Percentiles rank a stretch among this genome's conserved stretches.
phyloP scores from a whole-genome alignment of 1,284 basidiomycete genomes.

The Cerrena zonata region DNA sequence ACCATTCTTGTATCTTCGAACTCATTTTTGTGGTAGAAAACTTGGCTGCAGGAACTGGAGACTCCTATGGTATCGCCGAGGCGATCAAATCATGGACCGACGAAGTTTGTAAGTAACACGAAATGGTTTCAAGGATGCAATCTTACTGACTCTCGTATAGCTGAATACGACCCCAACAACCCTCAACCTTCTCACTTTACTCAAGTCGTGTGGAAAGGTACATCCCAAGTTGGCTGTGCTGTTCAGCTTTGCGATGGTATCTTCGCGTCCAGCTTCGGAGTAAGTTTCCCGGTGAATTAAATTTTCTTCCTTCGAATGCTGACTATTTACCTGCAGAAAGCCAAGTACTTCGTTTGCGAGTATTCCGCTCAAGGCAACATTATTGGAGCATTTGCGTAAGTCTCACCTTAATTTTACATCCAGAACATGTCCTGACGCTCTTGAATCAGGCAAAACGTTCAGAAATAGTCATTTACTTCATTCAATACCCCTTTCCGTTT shows the following conservation, averaged over 20 bases:
- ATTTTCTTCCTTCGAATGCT: too few species aligned
- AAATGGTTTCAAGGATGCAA: too few species aligned
- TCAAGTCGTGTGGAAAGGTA: slow-evolving; percentile 64
- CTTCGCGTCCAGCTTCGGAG: slow-evolving; percentile 46
- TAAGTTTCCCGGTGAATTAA: slow-evolving; percentile 30
- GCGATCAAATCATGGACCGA: slow-evolving; percentile 57
- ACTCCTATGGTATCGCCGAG: slow-evolving; percentile 38
- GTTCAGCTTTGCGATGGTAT: slow-evolving; percentile 47
- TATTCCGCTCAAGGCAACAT: slow-evolving; percentile 62
- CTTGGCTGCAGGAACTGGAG: slow-evolving; percentile 60
- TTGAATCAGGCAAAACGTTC: slow-evolving; percentile 29
- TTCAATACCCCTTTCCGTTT: background rate
- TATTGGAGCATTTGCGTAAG: slow-evolving; percentile 55
- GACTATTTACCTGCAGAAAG: slow-evolving; percentile 31
- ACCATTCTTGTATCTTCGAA: background rate
- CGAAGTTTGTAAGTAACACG: slow-evolving; percentile 39
- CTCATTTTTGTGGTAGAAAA: slow-evolving; percentile 42
- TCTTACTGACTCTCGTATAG: slow-evolving; percentile 25
- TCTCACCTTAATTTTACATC: slow-evolving; percentile 13
- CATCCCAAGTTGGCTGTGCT: slow-evolving; percentile 59
- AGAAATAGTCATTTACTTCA: slow-evolving; percentile 16
- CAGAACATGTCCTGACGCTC: background rate
- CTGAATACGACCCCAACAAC: slow-evolving; percentile 50
- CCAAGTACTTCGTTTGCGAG: slow-evolving; percentile 63
- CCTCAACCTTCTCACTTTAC: slow-evolving; percentile 63